Percentiles rank a stretch among this genome's conserved stretches.
Conservation (phyloP, 192 early-diverging fungal genomes). For the Piromyces finnis region DNA sequence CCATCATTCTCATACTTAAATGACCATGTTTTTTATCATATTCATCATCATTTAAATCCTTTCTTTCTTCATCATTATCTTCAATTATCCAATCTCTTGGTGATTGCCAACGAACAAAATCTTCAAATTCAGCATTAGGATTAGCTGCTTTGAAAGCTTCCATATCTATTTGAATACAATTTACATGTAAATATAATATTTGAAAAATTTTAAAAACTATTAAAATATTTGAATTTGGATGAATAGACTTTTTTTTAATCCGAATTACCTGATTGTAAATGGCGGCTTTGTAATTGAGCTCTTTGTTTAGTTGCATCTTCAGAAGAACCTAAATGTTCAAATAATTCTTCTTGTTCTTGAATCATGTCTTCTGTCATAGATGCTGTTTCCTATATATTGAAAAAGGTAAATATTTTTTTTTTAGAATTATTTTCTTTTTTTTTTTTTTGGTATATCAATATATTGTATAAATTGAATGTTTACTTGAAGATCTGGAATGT, state of each 20-base stretch:
- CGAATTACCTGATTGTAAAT: constrained; percentile 52
- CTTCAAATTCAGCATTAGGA: constrained; percentile 50
- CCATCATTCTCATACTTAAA: constrained; percentile 64
- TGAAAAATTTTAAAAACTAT: too few relatives aligned
- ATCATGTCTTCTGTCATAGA: constrained; percentile 83
- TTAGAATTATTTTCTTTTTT: too few relatives aligned
- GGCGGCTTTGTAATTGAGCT: constrained; percentile 57
- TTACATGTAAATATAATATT: too few relatives aligned
- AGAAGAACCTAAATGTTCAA: constrained; percentile 61
- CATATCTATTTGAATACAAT: too few relatives aligned
- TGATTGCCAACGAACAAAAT: constrained; percentile 91
- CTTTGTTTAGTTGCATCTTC: constrained; percentile 48
- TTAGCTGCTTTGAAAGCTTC: constrained; percentile 89
- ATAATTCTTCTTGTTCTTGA: constrained; percentile 52
- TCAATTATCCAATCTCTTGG: constrained; percentile 79
- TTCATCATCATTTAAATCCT: constrained; percentile 9
- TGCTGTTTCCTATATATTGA: constrained; percentile 49
- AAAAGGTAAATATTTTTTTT: too few relatives aligned
- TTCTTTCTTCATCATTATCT: constrained; percentile 11
- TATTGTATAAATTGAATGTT: too few relatives aligned
- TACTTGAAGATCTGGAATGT: background rate
- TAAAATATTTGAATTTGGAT: too few relatives aligned
- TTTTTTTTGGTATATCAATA: too few relatives aligned
- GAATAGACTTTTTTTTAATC: too few relatives aligned
- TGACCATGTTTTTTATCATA: constrained; percentile 2